Evolutionary conservation across 2,329 filamentous ascomycete genomes (phyloP).

Genomic region (Fusarium sambucinum): DNA sequence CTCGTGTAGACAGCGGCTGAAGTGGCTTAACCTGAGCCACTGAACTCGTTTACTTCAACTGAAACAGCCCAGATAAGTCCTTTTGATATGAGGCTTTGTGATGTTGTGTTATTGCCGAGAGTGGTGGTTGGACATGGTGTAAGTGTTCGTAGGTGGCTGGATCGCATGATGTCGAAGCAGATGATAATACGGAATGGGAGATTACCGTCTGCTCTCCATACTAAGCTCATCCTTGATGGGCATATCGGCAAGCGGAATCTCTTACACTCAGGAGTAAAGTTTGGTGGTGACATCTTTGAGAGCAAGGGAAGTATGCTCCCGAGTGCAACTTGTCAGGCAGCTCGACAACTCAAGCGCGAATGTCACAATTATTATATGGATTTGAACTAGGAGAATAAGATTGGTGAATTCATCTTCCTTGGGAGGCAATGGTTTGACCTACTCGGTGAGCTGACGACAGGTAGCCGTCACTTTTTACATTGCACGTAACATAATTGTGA

Average conservation of each 20-base stretch:
- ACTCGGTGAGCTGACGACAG: not conserved
- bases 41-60: slow-evolving; percentile 4
- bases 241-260: not conserved
- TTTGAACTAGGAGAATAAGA: not conserved
- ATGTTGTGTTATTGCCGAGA: not conserved
- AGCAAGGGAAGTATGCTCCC: not conserved
- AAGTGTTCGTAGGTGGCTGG: slow-evolving; percentile 1
- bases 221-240: not conserved
- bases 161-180: not conserved
- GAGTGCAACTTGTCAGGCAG: not conserved
- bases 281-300: not conserved
- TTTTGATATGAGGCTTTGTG: slow-evolving; percentile 1
- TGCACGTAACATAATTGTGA: not conserved
- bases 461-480: not conserved
- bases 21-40: not conserved
- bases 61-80: not conserved
- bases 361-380: not conserved
- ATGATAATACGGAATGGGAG: not conserved
- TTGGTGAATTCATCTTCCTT: not conserved
- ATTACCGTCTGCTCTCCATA: not conserved
- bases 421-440: not conserved
- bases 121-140: not conserved
- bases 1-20: not conserved
- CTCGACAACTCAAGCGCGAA: not conserved
- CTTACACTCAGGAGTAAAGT: not conserved